Conservation (phyloP, 1,284 basidiomycete species). For the Boletus sp. region DNA sequence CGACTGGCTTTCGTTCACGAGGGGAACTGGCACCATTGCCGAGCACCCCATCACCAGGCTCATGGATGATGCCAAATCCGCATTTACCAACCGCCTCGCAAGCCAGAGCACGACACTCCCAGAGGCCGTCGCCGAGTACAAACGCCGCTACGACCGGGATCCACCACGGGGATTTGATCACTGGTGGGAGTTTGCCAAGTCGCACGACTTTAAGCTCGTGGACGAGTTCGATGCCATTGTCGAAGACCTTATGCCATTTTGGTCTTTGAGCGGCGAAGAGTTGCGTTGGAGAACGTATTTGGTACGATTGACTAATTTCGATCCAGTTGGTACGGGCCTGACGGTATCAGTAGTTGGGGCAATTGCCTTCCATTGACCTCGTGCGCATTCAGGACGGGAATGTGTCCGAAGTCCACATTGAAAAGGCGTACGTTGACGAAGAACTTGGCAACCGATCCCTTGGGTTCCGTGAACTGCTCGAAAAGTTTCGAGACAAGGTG, state of each 20-base stretch:
- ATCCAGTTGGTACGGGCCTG: neutral
- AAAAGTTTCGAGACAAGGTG: slow-evolving; percentile 66
- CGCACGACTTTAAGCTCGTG: slow-evolving; percentile 72
- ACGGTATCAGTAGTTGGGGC: slow-evolving; percentile 54
- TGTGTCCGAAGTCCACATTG: slow-evolving; percentile 58
- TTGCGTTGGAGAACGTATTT: slow-evolving; percentile 33
- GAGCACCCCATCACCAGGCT: slow-evolving; percentile 79
- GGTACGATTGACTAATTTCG: slow-evolving; percentile 35
- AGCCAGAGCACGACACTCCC: slow-evolving; percentile 74
- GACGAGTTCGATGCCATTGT: slow-evolving; percentile 90
- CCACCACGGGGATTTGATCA: slow-evolving; percentile 87
- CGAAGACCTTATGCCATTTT: slow-evolving; percentile 79
- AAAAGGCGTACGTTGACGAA: slow-evolving; percentile 55
- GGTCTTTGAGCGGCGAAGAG: slow-evolving; percentile 68
- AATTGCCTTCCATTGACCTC: slow-evolving; percentile 78
- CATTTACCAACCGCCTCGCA: slow-evolving; percentile 61
- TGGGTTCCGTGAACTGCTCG: slow-evolving; percentile 72
- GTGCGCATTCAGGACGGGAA: slow-evolving; percentile 70
- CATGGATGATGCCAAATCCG: slow-evolving; percentile 73
- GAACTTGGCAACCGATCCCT: slow-evolving; percentile 75
- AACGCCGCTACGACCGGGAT: slow-evolving; percentile 65
- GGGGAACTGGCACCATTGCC: slow-evolving; percentile 8
- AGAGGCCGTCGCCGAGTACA: slow-evolving; percentile 78
- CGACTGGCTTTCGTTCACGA: slow-evolving; percentile 19
- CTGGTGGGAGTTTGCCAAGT: slow-evolving; percentile 82